phyloP scores from a whole-genome alignment of 2,329 filamentous ascomycete genomes.

The Colletotrichum somersetense region DNA sequence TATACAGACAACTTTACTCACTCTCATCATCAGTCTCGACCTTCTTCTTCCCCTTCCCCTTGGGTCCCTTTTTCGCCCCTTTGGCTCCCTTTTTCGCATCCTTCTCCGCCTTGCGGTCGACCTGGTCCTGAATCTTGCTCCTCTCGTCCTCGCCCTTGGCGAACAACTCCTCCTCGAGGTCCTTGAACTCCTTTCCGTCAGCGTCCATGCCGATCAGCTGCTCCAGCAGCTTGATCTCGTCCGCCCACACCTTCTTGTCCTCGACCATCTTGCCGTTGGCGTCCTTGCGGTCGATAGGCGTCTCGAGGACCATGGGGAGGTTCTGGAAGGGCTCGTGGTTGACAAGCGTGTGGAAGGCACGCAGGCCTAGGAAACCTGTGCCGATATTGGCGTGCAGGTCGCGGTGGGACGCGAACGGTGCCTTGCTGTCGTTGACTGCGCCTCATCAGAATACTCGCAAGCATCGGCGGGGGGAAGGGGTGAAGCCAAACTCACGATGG shows the following conservation, averaged over 20 bases:
- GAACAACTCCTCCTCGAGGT: constrained; percentile 74
- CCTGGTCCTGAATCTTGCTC: constrained; percentile 81
- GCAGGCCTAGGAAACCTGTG: constrained; percentile 90
- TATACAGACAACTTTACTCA: constrained; percentile 43
- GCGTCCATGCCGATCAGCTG: constrained; percentile 86
- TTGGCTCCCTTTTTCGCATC: constrained; percentile 61
- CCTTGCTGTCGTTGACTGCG: constrained; percentile 93
- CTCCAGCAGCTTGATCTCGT: constrained; percentile 95
- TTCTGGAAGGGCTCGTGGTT: constrained; percentile 82
- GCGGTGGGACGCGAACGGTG: constrained; percentile 82
- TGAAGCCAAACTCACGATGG: constrained; percentile 63
- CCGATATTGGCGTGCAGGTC: constrained; percentile 98
- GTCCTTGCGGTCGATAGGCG: constrained; percentile 84
- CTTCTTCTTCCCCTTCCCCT: constrained; percentile 51
- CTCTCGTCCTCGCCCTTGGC: constrained; percentile 78
- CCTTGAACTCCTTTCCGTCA: constrained; percentile 78
- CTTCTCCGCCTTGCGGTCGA: constrained; percentile 78
- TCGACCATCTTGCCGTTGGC: constrained; percentile 76
- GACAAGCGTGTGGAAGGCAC: constrained; percentile 91
- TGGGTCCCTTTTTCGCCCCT: constrained; percentile 49
- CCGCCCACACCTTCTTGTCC: constrained; percentile 88
- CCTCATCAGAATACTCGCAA: constrained; percentile 22
- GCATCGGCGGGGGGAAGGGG: too few species aligned
- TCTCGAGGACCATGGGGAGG: constrained; percentile 94
- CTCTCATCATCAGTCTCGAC: constrained; percentile 51